Evolutionary conservation across 305 asterid genomes (phyloP), one percentile per base, ranked within the genome.

Genomic region (Plantago coronopus): DNA sequence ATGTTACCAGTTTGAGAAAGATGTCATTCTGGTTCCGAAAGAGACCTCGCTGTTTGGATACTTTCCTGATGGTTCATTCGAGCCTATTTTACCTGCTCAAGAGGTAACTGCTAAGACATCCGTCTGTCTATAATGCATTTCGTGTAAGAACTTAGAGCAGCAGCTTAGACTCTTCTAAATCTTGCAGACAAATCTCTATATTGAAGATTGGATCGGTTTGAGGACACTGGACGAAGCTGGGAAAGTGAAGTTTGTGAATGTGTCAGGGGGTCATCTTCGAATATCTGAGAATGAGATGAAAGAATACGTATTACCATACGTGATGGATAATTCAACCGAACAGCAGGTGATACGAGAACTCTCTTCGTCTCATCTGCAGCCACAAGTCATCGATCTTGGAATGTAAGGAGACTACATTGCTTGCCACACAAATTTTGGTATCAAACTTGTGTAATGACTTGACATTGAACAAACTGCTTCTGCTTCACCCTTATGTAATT

Each of bases 161-260:
- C 37, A 22, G 2, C 5, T 1, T 51, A 22, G 38, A 61, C 21
- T 59, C 51, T 31, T 54, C 23, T 48, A 25, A 57, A 61, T 20
- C 43, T 62, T 76, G 74, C 82, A 91, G 97, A 91, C 97, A 46
- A 61, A 75, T 43, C 83, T 91, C 3, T 86, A 91, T 53, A 83
- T 54, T 2, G 96, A 91, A 74, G 95, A 91, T 69, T 88, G 89
- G 96, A 91, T 91, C n/a, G 98, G 98, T 61, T 69, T 91, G 82
- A 84, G 65, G 70, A 65, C 78, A 0, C 70, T 91, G 77, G 93
- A 91, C 31, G 86, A 86, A 79, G 94, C 91, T 44, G 95, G 97
- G 70, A 88, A 80, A 65, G 97, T 91, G 76, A 83, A 81, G 78
- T 91, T 78, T 48, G 66, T 86, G 37, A 86, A 72, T 17, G 82